These are phyloP conservation scores for Hymenoscyphus albidus DNA, from an alignment of 2,329 filamentous ascomycete species.

Conservation along the genomic window DNA sequence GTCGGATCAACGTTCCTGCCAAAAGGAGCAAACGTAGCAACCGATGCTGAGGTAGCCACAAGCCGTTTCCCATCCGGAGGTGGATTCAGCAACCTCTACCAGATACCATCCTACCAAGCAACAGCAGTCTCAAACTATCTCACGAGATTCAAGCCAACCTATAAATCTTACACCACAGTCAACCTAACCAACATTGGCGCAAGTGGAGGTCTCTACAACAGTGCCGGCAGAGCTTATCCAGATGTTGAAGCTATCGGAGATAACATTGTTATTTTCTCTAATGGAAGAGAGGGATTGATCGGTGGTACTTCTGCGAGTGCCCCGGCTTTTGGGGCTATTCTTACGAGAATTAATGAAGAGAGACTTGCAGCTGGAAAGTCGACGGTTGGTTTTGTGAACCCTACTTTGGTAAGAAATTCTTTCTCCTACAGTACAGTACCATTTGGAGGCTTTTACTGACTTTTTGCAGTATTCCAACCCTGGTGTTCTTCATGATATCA, in stretches of 20 bases:
- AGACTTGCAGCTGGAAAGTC: slow-evolving; percentile 46
- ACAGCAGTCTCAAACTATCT: slow-evolving; percentile 28
- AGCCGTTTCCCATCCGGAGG: slow-evolving; percentile 42
- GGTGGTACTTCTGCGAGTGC: slow-evolving; percentile 53
- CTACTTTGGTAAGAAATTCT: slow-evolving; percentile 16
- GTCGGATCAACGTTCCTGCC: slow-evolving; percentile 57
- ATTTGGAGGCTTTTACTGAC: neutral
- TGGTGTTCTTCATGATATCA: slow-evolving; percentile 29
- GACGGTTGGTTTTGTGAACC: slow-evolving; percentile 51
- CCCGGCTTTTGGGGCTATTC: slow-evolving; percentile 53
- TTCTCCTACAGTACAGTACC: neutral
- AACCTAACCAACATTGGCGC: slow-evolving; percentile 17
- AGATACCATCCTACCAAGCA: slow-evolving; percentile 22
- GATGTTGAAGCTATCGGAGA: slow-evolving; percentile 31
- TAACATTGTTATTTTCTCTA: slow-evolving; percentile 27
- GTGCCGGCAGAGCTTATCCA: slow-evolving; percentile 28
- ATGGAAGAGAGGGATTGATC: slow-evolving; percentile 20
- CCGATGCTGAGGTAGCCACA: slow-evolving; percentile 27
- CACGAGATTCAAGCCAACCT: slow-evolving; percentile 24
- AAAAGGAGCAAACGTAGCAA: slow-evolving; percentile 38
- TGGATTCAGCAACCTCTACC: slow-evolving; percentile 45
- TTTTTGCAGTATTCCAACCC: slow-evolving; percentile 23
- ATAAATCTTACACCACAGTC: slow-evolving; percentile 18
- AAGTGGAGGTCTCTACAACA: slow-evolving; percentile 26
- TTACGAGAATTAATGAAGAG: slow-evolving; percentile 59